phyloP scores from a whole-genome alignment of 352 stramenopile species.

The Phytophthora quininea region DNA sequence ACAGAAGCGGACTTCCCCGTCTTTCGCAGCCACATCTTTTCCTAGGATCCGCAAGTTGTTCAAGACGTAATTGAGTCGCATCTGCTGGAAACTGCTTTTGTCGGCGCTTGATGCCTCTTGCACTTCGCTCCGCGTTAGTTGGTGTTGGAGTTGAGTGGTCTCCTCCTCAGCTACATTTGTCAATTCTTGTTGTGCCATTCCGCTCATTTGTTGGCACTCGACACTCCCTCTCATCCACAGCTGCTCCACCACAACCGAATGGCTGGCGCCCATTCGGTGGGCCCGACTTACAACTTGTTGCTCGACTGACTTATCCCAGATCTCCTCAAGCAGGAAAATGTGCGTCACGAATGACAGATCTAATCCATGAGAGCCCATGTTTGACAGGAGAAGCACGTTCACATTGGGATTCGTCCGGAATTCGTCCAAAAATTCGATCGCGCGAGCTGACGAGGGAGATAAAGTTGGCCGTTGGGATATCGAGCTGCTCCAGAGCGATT shows the following conservation, averaged over 20 bases:
- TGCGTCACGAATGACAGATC: slow-evolving; percentile 98
- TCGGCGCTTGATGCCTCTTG: slow-evolving; percentile 25
- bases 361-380: slow-evolving; percentile 93
- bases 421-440: slow-evolving; percentile 39
- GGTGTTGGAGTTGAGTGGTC: slow-evolving; percentile 8
- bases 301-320: slow-evolving; percentile 95
- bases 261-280: slow-evolving; percentile 93
- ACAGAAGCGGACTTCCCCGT: slow-evolving; percentile 40
- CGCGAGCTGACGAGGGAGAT: slow-evolving; percentile 42
- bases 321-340: slow-evolving; percentile 96
- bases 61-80: slow-evolving; percentile 44
- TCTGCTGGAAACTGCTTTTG: slow-evolving; percentile 40
- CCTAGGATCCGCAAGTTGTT: slow-evolving; percentile 43
- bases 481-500: slow-evolving; percentile 61
- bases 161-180: background rate
- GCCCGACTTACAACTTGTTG: slow-evolving; percentile 95
- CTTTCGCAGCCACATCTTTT: slow-evolving; percentile 30
- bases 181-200: background rate
- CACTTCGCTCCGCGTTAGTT: slow-evolving; percentile 24
- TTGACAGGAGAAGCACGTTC: slow-evolving; percentile 93
- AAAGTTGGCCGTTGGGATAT: slow-evolving; percentile 60
- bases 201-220: slow-evolving; percentile 57
- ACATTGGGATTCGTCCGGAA: slow-evolving; percentile 60
- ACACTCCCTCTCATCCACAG: slow-evolving; percentile 83
- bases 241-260: slow-evolving; percentile 92